A percentile compares a stretch with the other conserved stretches of the same genome.
Conservation (phyloP, 148 eudicot species). For the Silene uniflora region DNA sequence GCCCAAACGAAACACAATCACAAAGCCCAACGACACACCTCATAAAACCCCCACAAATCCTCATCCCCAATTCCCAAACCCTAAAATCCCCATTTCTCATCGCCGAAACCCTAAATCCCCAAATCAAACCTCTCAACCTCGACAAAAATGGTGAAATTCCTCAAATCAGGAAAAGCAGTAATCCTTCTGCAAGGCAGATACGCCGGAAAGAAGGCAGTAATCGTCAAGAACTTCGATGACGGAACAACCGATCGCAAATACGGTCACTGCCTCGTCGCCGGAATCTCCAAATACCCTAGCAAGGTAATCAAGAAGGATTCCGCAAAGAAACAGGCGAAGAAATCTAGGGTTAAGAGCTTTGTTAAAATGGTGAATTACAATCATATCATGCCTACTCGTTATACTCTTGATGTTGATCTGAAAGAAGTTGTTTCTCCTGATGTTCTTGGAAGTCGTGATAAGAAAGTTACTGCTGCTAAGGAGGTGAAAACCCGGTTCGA, state of each 20-base stretch:
- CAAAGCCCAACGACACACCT: no score
- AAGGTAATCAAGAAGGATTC: conserved; percentile 29
- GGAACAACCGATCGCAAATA: conserved; percentile 18
- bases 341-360: conserved; percentile 23
- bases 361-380: conserved; percentile 25
- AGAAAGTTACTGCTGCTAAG: conserved; percentile 28
- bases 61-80: no score
- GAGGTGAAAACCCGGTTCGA: conserved; percentile 15
- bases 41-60: no score
- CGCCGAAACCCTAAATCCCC: neutral
- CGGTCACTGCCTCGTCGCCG: conserved; percentile 29
- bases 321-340: conserved; percentile 29
- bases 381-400: conserved; percentile 28
- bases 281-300: conserved; percentile 24
- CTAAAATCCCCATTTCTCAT: no score
- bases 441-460: neutral
- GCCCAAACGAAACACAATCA: no score
- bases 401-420: conserved; percentile 24
- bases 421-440: conserved; percentile 15
- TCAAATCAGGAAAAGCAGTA: conserved; percentile 24
- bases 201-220: conserved; percentile 28
- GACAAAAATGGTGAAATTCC: conserved; percentile 27
- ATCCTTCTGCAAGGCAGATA: conserved; percentile 26
- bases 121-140: neutral
- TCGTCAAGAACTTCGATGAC: conserved; percentile 21